Base-by-base conservation (phyloP, 371 early-diverging fungal genomes). In the Batkoa obscura region DNA sequence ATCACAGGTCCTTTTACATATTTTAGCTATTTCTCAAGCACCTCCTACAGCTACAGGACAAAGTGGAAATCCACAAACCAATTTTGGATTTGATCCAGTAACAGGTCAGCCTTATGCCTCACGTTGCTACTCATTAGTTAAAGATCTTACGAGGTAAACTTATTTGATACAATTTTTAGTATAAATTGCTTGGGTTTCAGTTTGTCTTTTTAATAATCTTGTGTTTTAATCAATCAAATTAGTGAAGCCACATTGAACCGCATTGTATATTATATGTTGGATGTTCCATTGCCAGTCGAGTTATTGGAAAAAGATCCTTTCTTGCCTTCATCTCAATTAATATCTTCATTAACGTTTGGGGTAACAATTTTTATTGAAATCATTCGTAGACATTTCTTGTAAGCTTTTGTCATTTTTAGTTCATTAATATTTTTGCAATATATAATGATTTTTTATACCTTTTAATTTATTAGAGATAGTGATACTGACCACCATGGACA, bases 341-440 rank as follows among this genome's bases (percentile, higher is more conserved):
- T 53, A 43, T 90, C 88, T 3, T 80, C 86, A 1, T 72, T 96
- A 33, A 84, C 84, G 58, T 86, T 89, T 64, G 90, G 90, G 53
- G 88, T 90, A 42, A 85, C 83, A 47, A 88, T 96, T 50, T 83
- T 96, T 56, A 89, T 96, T 60, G 94, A 96, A 72, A 73, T 96
- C 23, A 92, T 96, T 62, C 81, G 94, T 51, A 78, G 90, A 56
- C 90, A 90, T 68, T 90, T 89, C 74, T 69, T 75, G 78, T 72
- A 59, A 50, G 46, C 1, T 10, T 23, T 43, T 32, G 42, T 17
- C 15, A 36, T 36, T 8, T 71, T 67, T 71, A 68, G 43, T 4
- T 34, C 43, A 36, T 32, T 13, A 36, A 8, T 8, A 9, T 15
- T 13, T 43, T 59, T 50, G 6, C 6, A 10, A n/a, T 36, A 30